These are phyloP conservation scores for Penicillium sp. DNA, from an alignment of 2,329 filamentous ascomycete species.

Conservation along the genomic window DNA sequence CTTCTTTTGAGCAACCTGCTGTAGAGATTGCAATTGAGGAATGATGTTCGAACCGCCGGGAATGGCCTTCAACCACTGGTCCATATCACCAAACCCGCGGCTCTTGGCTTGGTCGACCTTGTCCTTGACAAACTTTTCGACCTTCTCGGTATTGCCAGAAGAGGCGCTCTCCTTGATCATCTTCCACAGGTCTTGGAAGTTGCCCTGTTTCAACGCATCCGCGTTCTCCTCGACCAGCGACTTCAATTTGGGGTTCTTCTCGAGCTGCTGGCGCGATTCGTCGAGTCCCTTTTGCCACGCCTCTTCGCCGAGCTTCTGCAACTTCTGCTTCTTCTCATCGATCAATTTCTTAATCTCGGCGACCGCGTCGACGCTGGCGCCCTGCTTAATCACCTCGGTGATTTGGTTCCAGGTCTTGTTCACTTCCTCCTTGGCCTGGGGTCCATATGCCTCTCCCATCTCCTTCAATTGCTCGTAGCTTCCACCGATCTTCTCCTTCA, in stretches of 20 bases:
- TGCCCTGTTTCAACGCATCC: conserved; percentile 61
- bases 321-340: conserved; percentile 62
- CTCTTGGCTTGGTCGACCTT: conserved; percentile 56
- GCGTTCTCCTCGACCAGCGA: conserved; percentile 65
- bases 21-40: conserved; percentile 59
- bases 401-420: conserved; percentile 66
- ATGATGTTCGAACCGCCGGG: conserved; percentile 60
- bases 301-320: conserved; percentile 63
- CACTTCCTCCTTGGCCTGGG: conserved; percentile 69
- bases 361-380: conserved; percentile 49
- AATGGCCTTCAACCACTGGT: conserved; percentile 60
- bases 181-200: conserved; percentile 57
- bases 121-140: conserved; percentile 57
- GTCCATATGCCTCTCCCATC: conserved; percentile 63
- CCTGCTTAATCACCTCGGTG: conserved; percentile 57
- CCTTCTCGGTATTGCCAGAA: conserved; percentile 53
- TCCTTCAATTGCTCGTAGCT: conserved; percentile 63
- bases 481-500: conserved; percentile 66
- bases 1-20: conserved; percentile 61
- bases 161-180: conserved; percentile 57
- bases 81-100: conserved; percentile 45
- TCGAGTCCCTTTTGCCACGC: conserved; percentile 67
- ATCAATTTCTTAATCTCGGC: conserved; percentile 56
- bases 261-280: conserved; percentile 64
- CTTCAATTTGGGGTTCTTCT: conserved; percentile 72